phyloP scores from a whole-genome alignment of 192 early-diverging fungal genomes.

The Piromyces sp. region DNA sequence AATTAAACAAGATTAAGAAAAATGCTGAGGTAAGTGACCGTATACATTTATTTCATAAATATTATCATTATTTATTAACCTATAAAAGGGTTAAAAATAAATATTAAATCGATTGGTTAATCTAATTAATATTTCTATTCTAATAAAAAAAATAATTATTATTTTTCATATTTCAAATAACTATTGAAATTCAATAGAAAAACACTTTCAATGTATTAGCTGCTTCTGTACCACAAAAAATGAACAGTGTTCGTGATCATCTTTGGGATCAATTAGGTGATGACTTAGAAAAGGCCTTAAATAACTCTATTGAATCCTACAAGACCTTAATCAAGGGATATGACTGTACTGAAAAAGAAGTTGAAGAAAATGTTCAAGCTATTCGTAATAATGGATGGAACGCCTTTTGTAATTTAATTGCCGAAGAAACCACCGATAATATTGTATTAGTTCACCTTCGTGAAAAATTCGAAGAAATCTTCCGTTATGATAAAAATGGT shows the following conservation, averaged over 20 bases:
- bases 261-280: background rate
- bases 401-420: constrained; percentile 45
- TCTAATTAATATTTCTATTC: no score
- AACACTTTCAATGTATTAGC: background rate
- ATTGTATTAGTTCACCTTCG: constrained; percentile 60
- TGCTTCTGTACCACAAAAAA: background rate
- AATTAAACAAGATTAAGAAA: background rate
- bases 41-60: no score
- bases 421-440: constrained; percentile 67
- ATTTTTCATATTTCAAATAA: no score
- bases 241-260: background rate
- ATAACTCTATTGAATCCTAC: constrained; percentile 5
- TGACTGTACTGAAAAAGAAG: background rate
- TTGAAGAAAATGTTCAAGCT: background rate
- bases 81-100: no score
- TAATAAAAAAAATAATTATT: no score
- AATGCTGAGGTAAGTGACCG: background rate
- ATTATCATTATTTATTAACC: no score
- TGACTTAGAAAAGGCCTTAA: background rate
- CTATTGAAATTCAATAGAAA: background rate
- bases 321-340: constrained; percentile 19
- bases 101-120: no score
- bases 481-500: constrained; percentile 85
- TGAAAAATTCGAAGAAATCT: constrained; percentile 64
- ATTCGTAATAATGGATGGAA: constrained; percentile 46